Percentiles rank a stretch among this genome's conserved stretches.
Conservation (phyloP, 2,329 filamentous ascomycete genomes). For the Pseudomassariella vexata region DNA sequence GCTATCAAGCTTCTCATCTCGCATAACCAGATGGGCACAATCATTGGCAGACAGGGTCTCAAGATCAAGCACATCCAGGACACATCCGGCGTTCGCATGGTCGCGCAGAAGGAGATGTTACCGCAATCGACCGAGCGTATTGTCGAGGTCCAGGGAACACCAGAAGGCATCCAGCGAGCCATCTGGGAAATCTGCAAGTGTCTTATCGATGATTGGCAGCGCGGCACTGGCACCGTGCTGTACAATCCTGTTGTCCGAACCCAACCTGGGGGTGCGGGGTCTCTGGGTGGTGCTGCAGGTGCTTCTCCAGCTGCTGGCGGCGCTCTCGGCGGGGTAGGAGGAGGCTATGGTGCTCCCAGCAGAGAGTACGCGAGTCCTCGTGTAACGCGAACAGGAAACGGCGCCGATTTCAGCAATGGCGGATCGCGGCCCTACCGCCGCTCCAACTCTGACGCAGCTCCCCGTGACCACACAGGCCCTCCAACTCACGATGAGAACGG, state of each 20-base stretch:
- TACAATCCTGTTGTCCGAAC: constrained; percentile 96
- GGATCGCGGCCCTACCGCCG: constrained; percentile 67
- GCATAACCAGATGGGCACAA: constrained; percentile 99
- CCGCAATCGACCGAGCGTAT: constrained; percentile 97
- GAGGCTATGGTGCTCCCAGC: constrained; percentile 36
- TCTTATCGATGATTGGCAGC: constrained; percentile 94
- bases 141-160: constrained; percentile 92
- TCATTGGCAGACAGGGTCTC: constrained; percentile 91
- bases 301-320: constrained; percentile 13
- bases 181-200: constrained; percentile 99
- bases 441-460: constrained; percentile 75
- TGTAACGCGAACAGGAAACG: constrained; percentile 93
- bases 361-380: constrained; percentile 58
- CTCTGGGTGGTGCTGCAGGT: constrained; percentile 17
- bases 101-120: constrained; percentile 99
- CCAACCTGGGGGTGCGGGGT: constrained; percentile 53
- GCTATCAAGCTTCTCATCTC: constrained; percentile 97
- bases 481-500: constrained; percentile 92
- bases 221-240: constrained; percentile 91
- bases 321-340: constrained; percentile 41
- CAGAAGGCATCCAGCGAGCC: constrained; percentile 91
- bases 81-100: constrained; percentile 94
- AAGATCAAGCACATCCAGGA: constrained; percentile 99
- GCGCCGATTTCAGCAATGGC: constrained; percentile 92
- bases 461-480: constrained; percentile 75